Evolutionary conservation across 2,329 filamentous ascomycete species (phyloP).

Genomic region (Lachnellula cervina): DNA sequence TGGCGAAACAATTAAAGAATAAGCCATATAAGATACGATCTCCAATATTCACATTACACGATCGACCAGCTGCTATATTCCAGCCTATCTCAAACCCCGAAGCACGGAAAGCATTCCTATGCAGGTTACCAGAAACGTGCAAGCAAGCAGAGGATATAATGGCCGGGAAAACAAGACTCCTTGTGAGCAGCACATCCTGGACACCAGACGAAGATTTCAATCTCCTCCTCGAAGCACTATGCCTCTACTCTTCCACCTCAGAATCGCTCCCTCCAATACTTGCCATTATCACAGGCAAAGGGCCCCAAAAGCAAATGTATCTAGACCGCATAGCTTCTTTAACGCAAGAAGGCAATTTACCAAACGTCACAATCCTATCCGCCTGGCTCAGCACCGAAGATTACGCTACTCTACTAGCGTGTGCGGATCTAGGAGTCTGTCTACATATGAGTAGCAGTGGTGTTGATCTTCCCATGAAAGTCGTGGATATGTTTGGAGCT

Average conservation of each 20-base stretch:
- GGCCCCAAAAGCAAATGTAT: slow-evolving; percentile 76
- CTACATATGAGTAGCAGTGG: slow-evolving; percentile 91
- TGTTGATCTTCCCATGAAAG: slow-evolving; percentile 97
- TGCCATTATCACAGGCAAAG: slow-evolving; percentile 91
- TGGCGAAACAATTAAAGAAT: slow-evolving; percentile 66
- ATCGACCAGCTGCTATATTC: slow-evolving; percentile 80
- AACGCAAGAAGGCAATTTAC: slow-evolving; percentile 56
- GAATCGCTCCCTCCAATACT: slow-evolving; percentile 55
- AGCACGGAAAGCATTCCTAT: slow-evolving; percentile 56
- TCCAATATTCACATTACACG: slow-evolving; percentile 70
- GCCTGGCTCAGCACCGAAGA: slow-evolving; percentile 81
- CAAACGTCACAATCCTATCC: slow-evolving; percentile 67
- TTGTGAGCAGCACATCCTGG: slow-evolving; percentile 96
- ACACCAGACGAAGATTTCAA: slow-evolving; percentile 95
- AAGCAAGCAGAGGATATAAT: slow-evolving; percentile 55
- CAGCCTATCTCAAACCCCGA: slow-evolving; percentile 54
- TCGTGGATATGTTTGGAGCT: slow-evolving; percentile 97
- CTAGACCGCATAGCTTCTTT: slow-evolving; percentile 59
- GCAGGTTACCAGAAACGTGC: slow-evolving; percentile 59
- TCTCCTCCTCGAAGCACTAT: slow-evolving; percentile 76
- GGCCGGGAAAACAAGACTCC: slow-evolving; percentile 55
- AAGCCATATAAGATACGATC: slow-evolving; percentile 60
- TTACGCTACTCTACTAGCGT: slow-evolving; percentile 78
- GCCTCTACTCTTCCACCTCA: slow-evolving; percentile 59
- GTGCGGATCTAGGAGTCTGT: slow-evolving; percentile 84